Conservation (phyloP, 2,329 filamentous ascomycete genomes). For the Stachybotrys chartarum region DNA sequence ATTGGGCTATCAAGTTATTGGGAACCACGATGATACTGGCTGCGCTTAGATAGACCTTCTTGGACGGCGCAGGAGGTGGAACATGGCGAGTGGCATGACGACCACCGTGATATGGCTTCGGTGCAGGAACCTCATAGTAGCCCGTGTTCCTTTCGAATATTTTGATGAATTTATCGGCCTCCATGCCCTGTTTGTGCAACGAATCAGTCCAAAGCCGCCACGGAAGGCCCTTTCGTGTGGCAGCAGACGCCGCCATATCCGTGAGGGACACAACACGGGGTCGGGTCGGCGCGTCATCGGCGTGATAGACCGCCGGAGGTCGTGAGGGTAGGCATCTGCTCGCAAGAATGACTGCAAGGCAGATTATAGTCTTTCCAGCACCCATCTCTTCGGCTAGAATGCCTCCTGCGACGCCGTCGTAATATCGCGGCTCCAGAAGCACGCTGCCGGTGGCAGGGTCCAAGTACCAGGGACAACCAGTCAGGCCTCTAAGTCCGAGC, state of each 20-base stretch:
- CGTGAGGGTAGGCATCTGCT: constrained; percentile 62
- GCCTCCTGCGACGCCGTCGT: constrained; percentile 69
- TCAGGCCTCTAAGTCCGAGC: constrained; percentile 50
- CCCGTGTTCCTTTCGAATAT: constrained; percentile 52
- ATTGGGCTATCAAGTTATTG: constrained; percentile 76
- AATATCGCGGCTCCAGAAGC: constrained; percentile 59
- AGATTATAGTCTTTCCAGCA: constrained; percentile 82
- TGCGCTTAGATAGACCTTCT: constrained; percentile 55
- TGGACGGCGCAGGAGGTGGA: constrained; percentile 21
- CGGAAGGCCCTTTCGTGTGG: constrained; percentile 60
- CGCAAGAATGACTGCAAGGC: constrained; percentile 67
- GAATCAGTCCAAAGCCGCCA: constrained; percentile 61
- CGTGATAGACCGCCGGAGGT: constrained; percentile 55
- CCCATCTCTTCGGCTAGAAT: constrained; percentile 79
- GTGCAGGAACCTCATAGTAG: constrained; percentile 48
- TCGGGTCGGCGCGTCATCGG: constrained; percentile 27
- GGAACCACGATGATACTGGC: constrained; percentile 76
- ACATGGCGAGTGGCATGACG: constrained; percentile 7
- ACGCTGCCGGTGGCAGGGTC: constrained; percentile 58
- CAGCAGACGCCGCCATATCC: constrained; percentile 68
- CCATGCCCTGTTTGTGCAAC: constrained; percentile 36
- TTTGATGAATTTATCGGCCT: constrained; percentile 46
- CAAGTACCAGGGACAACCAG: constrained; percentile 60
- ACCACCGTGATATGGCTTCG: constrained; percentile 22
- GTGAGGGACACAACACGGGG: constrained; percentile 53